These are phyloP conservation scores for Malassezia slooffiae DNA, from an alignment of 1,284 basidiomycete genomes.

Conservation along the genomic window DNA sequence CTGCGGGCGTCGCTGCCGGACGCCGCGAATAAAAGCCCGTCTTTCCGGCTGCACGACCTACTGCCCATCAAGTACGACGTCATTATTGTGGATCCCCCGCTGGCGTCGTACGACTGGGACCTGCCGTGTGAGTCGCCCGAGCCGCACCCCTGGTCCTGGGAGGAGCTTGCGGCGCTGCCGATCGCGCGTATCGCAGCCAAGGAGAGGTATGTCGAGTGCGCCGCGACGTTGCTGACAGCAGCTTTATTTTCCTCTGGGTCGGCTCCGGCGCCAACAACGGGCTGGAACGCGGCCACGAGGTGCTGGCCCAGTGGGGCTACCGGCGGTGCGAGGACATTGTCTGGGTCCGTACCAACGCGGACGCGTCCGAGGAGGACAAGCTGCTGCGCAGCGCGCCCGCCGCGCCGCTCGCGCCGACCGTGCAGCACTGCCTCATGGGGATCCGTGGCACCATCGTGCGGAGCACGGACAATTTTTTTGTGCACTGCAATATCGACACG, in stretches of 20 bases:
- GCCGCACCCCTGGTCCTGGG: conserved; percentile 59
- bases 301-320: conserved; percentile 88
- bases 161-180: conserved; percentile 66
- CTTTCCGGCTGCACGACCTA: conserved; percentile 26
- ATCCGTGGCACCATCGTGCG: conserved; percentile 90
- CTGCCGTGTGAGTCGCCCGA: neutral
- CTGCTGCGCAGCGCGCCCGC: conserved; percentile 16
- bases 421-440: conserved; percentile 89
- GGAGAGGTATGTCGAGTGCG: conserved; percentile 16
- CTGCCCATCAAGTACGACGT: conserved; percentile 71
- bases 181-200: conserved; percentile 75
- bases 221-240: neutral
- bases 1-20: conserved; percentile 19
- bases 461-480: conserved; percentile 85
- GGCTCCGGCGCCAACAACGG: conserved; percentile 81
- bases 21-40: conserved; percentile 2
- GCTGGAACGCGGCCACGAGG: conserved; percentile 78
- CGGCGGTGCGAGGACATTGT: conserved; percentile 90
- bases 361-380: conserved; percentile 27
- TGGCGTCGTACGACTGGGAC: conserved; percentile 48
- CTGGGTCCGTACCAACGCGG: conserved; percentile 84
- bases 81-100: conserved; percentile 81
- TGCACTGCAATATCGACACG: conserved; percentile 95
- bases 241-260: conserved; percentile 93
- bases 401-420: conserved; percentile 20